Evolutionary conservation across 192 early-diverging fungal species (phyloP).

Genomic region (Rhizophagus clarus): DNA sequence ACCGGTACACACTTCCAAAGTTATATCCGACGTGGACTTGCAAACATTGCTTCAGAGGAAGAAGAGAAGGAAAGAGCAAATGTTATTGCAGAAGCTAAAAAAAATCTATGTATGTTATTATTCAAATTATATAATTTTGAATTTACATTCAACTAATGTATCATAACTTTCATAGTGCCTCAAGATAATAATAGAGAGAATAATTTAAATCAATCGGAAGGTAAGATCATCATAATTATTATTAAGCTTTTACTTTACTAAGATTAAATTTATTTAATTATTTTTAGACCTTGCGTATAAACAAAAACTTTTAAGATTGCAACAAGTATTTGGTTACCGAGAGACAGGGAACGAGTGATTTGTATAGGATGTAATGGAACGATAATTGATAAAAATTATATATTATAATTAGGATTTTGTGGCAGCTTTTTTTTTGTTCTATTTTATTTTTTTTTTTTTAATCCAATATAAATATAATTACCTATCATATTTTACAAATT

Average conservation of each 20-base stretch:
- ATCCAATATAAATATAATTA: neutral
- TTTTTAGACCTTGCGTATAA: slow-evolving; percentile 46
- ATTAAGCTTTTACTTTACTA: too few species aligned
- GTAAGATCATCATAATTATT: neutral
- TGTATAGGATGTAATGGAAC: neutral
- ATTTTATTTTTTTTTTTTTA: too few species aligned
- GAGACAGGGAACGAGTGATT: neutral
- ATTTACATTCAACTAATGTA: too few species aligned
- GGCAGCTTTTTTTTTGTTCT: too few species aligned
- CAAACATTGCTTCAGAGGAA: slow-evolving; percentile 60
- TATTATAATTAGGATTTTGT: too few species aligned
- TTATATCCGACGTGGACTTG: slow-evolving; percentile 73
- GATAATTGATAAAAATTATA: too few species aligned
- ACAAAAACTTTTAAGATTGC: slow-evolving; percentile 57
- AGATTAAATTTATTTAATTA: neutral
- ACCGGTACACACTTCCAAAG: slow-evolving; percentile 73
- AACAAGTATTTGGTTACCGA: slow-evolving; percentile 57
- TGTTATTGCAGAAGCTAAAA: slow-evolving; percentile 24
- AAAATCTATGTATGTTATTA: slow-evolving; percentile 24
- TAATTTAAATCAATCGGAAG: neutral
- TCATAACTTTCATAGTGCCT: neutral
- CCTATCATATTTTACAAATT: neutral
- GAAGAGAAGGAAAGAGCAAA: slow-evolving; percentile 33
- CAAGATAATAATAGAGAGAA: neutral
- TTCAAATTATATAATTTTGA: too few species aligned